A percentile compares a stretch with the other conserved stretches of the same genome.
These are phyloP conservation scores for Pichia heedii DNA, from an alignment of 805 yeast genomes.

Conservation along the genomic window DNA sequence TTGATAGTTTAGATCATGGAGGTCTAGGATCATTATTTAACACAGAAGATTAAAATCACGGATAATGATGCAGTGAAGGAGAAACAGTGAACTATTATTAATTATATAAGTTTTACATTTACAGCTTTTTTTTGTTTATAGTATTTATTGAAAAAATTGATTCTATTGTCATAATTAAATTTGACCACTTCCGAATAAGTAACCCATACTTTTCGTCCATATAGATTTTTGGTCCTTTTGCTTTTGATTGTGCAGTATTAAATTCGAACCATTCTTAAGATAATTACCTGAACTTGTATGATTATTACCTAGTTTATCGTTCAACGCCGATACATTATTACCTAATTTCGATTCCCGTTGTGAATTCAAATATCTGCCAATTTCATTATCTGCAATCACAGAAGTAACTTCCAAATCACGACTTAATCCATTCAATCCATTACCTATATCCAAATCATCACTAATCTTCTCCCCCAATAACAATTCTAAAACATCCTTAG, in stretches of 20 bases:
- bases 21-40: constrained; percentile 11
- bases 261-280: constrained; percentile 9
- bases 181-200: constrained; percentile 11
- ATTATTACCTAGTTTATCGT: not conserved
- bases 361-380: constrained; percentile 4
- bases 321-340: not conserved
- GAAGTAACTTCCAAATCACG: constrained; percentile 3
- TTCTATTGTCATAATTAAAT: constrained; percentile 1
- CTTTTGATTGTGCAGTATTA: constrained; percentile 4
- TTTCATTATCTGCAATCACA: constrained; percentile 6
- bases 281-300: not conserved
- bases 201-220: constrained; percentile 6
- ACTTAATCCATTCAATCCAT: constrained; percentile 9
- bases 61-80: no score
- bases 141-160: not conserved
- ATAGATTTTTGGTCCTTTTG: not conserved
- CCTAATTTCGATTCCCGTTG: not conserved
- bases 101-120: not conserved
- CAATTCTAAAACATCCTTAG: constrained; percentile 30
- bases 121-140: not conserved
- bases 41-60: no score
- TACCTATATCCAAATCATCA: constrained; percentile 10
- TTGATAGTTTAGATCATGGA: constrained; percentile 11
- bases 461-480: constrained; percentile 1
- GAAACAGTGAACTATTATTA: no score